Percentiles rank a stretch among this genome's conserved stretches.
phyloP scores from a whole-genome alignment of 345 rosid species.

The Euphorbia pulcherrima region DNA sequence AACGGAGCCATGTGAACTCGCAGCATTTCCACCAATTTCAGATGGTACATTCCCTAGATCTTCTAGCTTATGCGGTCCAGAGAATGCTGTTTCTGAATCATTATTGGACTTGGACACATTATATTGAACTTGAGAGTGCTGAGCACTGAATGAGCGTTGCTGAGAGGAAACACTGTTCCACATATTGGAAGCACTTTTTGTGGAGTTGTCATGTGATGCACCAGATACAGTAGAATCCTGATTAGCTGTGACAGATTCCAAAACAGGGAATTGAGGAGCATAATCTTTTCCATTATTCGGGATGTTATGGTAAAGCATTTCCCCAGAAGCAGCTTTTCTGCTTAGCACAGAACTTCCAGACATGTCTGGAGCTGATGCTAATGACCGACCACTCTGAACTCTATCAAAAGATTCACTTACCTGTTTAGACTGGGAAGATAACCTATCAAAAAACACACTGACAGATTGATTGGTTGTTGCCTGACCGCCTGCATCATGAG shows the following conservation, averaged over 20 bases:
- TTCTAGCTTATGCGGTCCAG: conserved; percentile 36
- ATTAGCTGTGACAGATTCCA: conserved; percentile 43
- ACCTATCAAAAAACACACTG: conserved; percentile 34
- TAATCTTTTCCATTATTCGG: conserved; percentile 33
- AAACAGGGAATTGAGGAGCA: conserved; percentile 43
- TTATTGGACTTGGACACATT: conserved; percentile 34
- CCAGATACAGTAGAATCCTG: conserved; percentile 35
- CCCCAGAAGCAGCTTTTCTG: conserved; percentile 37
- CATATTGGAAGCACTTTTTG: conserved; percentile 34
- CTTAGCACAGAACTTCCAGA: conserved; percentile 21
- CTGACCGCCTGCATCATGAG: conserved; percentile 35
- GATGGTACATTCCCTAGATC: conserved; percentile 33
- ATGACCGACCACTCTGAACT: conserved; percentile 43
- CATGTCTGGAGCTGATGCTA: conserved; percentile 21
- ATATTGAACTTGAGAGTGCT: conserved; percentile 32
- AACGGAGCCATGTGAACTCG: conserved; percentile 31
- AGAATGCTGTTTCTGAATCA: conserved; percentile 36
- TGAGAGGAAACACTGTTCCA: conserved; percentile 41
- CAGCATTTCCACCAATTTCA: conserved; percentile 31
- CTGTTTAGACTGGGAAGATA: conserved; percentile 37
- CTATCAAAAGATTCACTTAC: conserved; percentile 39
- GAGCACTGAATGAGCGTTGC: conserved; percentile 37
- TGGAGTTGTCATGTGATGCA: conserved; percentile 37
- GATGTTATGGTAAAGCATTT: conserved; percentile 27
- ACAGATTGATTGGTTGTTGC: conserved; percentile 27